These are phyloP conservation scores for Theobroma grandiflorum DNA, from an alignment of 441 rosid species.

Conservation along the genomic window DNA sequence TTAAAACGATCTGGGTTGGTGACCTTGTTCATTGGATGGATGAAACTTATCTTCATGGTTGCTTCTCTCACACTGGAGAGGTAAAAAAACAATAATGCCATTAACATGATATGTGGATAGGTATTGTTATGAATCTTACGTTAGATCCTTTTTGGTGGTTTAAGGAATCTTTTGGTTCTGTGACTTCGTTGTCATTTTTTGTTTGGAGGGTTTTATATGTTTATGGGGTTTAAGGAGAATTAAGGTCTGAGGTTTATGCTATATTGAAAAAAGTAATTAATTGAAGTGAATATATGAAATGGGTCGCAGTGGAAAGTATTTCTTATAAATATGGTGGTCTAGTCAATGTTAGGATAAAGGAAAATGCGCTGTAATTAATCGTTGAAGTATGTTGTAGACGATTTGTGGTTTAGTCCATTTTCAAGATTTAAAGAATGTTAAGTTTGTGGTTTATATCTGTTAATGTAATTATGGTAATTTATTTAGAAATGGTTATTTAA, in stretches of 20 bases:
- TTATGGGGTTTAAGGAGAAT: constrained; percentile 19
- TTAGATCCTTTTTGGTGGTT: constrained; percentile 8
- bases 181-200: background rate
- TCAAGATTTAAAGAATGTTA: background rate
- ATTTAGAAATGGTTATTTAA: background rate
- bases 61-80: constrained; percentile 76
- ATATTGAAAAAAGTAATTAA: background rate
- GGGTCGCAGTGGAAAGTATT: background rate
- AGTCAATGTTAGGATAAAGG: background rate
- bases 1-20: constrained; percentile 77
- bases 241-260: constrained; percentile 10
- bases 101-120: background rate
- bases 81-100: constrained; percentile 29
- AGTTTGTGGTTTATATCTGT: background rate
- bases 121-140: constrained; percentile 20
- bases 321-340: background rate
- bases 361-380: background rate
- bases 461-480: background rate
- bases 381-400: background rate
- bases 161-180: background rate
- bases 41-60: constrained; percentile 69
- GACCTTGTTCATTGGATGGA: constrained; percentile 88
- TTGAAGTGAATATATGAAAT: background rate
- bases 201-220: background rate
- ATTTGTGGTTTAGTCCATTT: background rate